A percentile compares a stretch with the other conserved stretches of the same genome.
Conservation (phyloP, 192 early-diverging fungal species). For the Linnemannia elongata region DNA sequence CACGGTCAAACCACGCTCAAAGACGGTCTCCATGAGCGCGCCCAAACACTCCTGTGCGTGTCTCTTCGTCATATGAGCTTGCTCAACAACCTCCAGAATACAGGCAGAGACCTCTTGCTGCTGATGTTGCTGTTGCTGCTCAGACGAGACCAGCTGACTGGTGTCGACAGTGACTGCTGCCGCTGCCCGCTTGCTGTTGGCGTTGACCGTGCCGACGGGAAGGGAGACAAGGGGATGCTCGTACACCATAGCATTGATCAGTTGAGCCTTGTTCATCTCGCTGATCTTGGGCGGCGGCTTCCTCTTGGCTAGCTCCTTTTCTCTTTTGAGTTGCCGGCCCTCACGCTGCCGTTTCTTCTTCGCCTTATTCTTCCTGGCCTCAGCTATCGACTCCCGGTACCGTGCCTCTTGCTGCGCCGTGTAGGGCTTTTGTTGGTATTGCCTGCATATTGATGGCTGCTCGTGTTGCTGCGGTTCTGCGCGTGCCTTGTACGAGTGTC, state of each 20-base stretch:
- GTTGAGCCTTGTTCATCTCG: too few species aligned
- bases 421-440: constrained; percentile 11
- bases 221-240: too few species aligned
- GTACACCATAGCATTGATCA: too few species aligned
- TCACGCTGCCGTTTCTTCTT: constrained; percentile 12
- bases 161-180: too few species aligned
- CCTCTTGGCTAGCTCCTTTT: constrained; percentile 6
- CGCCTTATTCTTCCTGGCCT: constrained; percentile 8
- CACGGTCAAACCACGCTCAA: constrained; percentile 11
- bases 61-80: constrained; percentile 13
- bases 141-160: too few species aligned
- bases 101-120: constrained; percentile 13
- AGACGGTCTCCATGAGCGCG: constrained; percentile 11
- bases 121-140: constrained; percentile 11
- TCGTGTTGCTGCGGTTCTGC: constrained; percentile 11
- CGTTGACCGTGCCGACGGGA: too few species aligned
- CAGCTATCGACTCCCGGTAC: constrained; percentile 12
- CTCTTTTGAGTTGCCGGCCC: constrained; percentile 7
- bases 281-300: constrained; percentile 13
- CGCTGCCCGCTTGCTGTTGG: too few species aligned
- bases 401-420: constrained; percentile 13
- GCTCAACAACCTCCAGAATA: constrained; percentile 1
- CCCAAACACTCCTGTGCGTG: constrained; percentile 20
- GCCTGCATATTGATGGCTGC: neutral
- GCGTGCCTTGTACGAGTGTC: constrained; percentile 7